Evolutionary conservation across 768 basidiomycete species (phyloP).

Genomic region (Wakefieldia striispora): DNA sequence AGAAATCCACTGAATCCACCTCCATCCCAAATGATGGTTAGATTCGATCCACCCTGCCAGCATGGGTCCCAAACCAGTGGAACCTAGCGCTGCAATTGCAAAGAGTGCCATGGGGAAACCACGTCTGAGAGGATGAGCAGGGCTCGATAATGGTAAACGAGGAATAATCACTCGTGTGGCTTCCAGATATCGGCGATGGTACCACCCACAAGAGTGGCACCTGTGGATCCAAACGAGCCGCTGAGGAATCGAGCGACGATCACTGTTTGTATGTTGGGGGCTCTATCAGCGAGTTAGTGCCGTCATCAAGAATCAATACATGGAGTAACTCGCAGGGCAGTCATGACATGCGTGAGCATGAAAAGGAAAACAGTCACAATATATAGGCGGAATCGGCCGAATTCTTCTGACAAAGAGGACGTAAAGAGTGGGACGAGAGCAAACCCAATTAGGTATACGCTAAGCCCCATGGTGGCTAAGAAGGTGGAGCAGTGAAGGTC

Average conservation of each 20-base stretch:
- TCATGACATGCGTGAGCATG: constrained; percentile 46
- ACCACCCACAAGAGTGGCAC: constrained; percentile 73
- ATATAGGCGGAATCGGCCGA: constrained; percentile 63
- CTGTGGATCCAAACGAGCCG: constrained; percentile 67
- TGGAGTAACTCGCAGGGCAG: constrained; percentile 25
- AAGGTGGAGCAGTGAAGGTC: constrained; percentile 45
- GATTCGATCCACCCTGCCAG: constrained; percentile 67
- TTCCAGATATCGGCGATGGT: constrained; percentile 70
- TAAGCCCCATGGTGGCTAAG: constrained; percentile 47
- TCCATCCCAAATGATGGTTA: constrained; percentile 58
- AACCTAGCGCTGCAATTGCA: constrained; percentile 55
- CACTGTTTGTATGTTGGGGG: constrained; percentile 56
- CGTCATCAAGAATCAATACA: neutral
- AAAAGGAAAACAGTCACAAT: constrained; percentile 49
- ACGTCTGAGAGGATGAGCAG: constrained; percentile 45
- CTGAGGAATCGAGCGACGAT: constrained; percentile 62
- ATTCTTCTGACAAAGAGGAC: constrained; percentile 71
- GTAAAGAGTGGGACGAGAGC: constrained; percentile 61
- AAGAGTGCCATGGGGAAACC: constrained; percentile 80
- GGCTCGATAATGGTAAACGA: neutral
- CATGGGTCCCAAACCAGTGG: constrained; percentile 63
- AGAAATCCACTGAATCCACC: constrained; percentile 85
- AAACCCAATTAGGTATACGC: constrained; percentile 59
- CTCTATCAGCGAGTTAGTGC: constrained; percentile 23
- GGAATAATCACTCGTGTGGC: constrained; percentile 49